Conservation (phyloP, 1,284 basidiomycete genomes). For the Dichomitus squalens region DNA sequence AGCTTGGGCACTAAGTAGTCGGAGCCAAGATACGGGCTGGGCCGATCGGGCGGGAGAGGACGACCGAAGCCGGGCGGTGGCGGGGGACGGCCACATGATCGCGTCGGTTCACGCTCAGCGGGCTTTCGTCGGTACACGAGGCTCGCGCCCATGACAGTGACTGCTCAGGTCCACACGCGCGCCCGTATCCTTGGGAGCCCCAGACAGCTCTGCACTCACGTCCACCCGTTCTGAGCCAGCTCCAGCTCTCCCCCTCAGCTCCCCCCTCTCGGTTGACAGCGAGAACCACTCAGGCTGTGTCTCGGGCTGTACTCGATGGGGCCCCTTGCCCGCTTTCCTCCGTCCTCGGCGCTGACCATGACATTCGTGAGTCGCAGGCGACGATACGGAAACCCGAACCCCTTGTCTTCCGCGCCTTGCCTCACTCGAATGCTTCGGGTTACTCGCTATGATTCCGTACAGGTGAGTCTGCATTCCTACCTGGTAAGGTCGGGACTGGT, state of each 20-base stretch:
- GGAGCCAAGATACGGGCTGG: not conserved
- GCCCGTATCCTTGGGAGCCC: not conserved
- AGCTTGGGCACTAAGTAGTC: not conserved
- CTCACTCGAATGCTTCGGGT: not conserved
- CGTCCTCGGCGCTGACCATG: constrained; percentile 8
- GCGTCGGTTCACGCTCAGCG: constrained; percentile 9
- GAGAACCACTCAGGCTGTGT: constrained; percentile 9
- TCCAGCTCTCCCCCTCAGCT: constrained; percentile 2
- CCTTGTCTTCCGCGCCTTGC: not conserved
- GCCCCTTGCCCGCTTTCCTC: not conserved
- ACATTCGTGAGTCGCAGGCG: not conserved
- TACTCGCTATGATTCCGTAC: not conserved
- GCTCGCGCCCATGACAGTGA: constrained; percentile 1
- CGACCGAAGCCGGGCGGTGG: constrained; percentile 15
- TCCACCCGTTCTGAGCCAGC: not conserved
- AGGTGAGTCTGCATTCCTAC: not conserved
- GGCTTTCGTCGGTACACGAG: constrained; percentile 12
- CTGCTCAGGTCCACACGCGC: not conserved
- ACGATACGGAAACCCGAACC: not conserved
- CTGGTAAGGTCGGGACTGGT: too few relatives aligned
- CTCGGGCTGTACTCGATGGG: constrained; percentile 15
- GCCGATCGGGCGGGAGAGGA: constrained; percentile 16
- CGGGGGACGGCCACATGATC: constrained; percentile 18
- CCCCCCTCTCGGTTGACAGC: constrained; percentile 1
- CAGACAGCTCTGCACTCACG: not conserved